Base-by-base conservation (phyloP, 2,329 filamentous ascomycete species). In the Exophiala xenobiotica region DNA sequence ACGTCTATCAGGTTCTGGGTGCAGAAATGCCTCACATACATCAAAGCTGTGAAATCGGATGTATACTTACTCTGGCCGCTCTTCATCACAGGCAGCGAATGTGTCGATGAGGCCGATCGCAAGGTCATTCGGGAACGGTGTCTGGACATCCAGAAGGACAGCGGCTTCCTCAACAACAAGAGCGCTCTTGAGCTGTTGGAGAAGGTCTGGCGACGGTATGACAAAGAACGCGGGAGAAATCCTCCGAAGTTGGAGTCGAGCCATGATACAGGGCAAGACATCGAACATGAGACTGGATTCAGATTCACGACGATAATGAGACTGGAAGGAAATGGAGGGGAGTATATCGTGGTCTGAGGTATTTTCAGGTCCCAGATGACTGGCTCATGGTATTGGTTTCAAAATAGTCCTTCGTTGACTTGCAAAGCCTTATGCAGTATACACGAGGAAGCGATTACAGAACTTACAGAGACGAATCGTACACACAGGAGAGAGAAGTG, bases 21-120 rank as follows among this genome's bases (percentile, higher is more conserved):
- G 49, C 83, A 83, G 64, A 85, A 89, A 59, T 87, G 91, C 1
- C 80, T 96, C 33, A 87, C 85, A 70, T 92, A 95, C 70, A 88
- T 93, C 50, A 86, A 85, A 5, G 85, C 85, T 46, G 83, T 96
- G 29, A 84, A 88, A 56, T 79, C 85, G 2, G 86, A 95, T 70
- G 95, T 96, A 65, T 96, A 95, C 67, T 74, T 96, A 7, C 81
- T 96, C 6, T 96, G 91, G 92, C 91, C 92, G 2, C 78, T 96
- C 2, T 96, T 96, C 67, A 86, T 96, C 46, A 85, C 87, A 1
- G 91, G 91, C 16, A 90, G 88, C 18, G 92, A 96, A 72, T 95
- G 90, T 63, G 86, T 93, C 57, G 86, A 89, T 59, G 83, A 88
- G 63, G 75, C 84, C 44, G 88, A 96, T 64, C 87, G 91, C 57